Evolutionary conservation across 306 rosid genomes (phyloP), one percentile per base, ranked within the genome.

Genomic region (Parietaria judaica): DNA sequence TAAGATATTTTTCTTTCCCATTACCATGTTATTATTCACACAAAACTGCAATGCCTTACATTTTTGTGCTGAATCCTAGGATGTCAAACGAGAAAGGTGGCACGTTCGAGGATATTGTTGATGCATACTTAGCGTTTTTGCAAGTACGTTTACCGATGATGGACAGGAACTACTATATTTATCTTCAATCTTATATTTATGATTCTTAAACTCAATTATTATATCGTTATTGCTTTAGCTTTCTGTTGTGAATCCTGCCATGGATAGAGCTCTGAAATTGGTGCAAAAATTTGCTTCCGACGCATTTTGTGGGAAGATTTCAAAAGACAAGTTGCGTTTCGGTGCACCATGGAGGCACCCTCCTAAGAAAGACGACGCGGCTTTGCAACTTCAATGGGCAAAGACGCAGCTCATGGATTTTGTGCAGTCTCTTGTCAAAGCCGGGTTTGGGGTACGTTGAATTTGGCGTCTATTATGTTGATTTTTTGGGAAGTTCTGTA

Each of bases 341-440:
- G 99, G 97, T 36, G 95, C 99, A 60, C 90, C 99, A 62, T 94
- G 99, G 99, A 88, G 97, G 82, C 90, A 86, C 79, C 97, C 97
- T 17, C 99, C 99, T 39, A 66, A 73, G 3, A 68, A 62, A 55
- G 81, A 74, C 63, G 84, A 88, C 46, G 83, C 90, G 45, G 67
- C 74, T 69, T 67, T 78, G 75, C 52, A 60, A 70, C 55, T 23
- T 78, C 74, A 79, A 64, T 94, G 99, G 97, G 95, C 95, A 67
- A 94, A 74, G 79, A 78, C 86, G 77, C 99, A 88, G 63, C 72
- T 94, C 76, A 82, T 94, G 85, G 95, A 94, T 83, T 94, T 84
- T 71, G 83, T 92, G 61, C 87, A 75, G 71, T 78, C 84, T 75
- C 73, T 92, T 0, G 72, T 78, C 73, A 84, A 78, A 66, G 76